These are phyloP conservation scores for Thinopyrum elongatum DNA, from an alignment of 176 grass and related monocot species.

Conservation along the genomic window DNA sequence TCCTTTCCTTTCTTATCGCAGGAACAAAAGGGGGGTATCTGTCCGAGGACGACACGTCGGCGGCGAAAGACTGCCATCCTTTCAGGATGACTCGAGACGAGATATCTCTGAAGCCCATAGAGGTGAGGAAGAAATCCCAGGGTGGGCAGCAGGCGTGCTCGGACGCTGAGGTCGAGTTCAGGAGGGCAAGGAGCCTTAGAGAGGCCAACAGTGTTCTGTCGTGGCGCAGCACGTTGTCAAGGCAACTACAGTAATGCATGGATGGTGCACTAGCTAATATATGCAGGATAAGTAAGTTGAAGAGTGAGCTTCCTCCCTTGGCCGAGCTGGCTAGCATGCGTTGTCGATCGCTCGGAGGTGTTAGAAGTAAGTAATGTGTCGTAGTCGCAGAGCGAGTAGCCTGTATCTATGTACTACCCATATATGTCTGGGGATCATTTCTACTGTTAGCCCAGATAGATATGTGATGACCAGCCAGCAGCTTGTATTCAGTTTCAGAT, in stretches of 20 bases:
- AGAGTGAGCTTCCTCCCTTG: slow-evolving; percentile 17
- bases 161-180: slow-evolving; percentile 88
- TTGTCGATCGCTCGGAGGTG: slow-evolving; percentile 10
- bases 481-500: slow-evolving; percentile 40
- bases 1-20: neutral
- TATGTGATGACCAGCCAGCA: slow-evolving; percentile 23
- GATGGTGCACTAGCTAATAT: neutral
- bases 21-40: slow-evolving; percentile 33
- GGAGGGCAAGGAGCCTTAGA: slow-evolving; percentile 88
- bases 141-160: slow-evolving; percentile 64
- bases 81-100: slow-evolving; percentile 45
- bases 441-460: neutral
- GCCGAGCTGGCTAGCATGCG: neutral
- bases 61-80: slow-evolving; percentile 47
- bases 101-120: slow-evolving; percentile 51
- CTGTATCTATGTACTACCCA: neutral
- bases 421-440: neutral
- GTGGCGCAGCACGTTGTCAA: slow-evolving; percentile 70
- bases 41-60: slow-evolving; percentile 1
- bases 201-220: slow-evolving; percentile 58
- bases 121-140: slow-evolving; percentile 53
- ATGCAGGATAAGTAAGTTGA: neutral
- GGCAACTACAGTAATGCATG: slow-evolving; percentile 35
- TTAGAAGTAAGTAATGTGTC: slow-evolving; percentile 31
- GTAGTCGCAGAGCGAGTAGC: neutral